Evolutionary conservation across 768 basidiomycete genomes (phyloP), one percentile per base, ranked within the genome.

Genomic region (Agaricus blazei): DNA sequence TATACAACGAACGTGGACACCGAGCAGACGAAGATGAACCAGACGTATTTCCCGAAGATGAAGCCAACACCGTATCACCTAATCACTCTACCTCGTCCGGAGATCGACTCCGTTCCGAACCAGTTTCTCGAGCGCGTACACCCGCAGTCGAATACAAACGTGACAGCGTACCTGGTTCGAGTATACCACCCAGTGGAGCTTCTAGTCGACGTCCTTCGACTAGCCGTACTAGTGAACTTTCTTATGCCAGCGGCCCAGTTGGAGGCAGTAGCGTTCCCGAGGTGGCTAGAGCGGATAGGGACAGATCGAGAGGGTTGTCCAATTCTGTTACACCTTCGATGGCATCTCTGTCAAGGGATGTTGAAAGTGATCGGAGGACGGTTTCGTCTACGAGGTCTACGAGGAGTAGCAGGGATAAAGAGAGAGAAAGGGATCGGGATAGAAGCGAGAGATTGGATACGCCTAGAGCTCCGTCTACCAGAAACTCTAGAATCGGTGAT

Each of bases 1-100:
- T 91, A 9, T 90, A 88, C 70, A 90, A 88, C 64, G 88, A 91
- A 69, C 79, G 87, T 51, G 88, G 88, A 0, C 82, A 83, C 59
- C 80, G 87, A 52, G 75, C 79, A 4, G 87, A 88, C 36, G 88
- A 90, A 64, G 87, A 88, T 36, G 88, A 90, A 60, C 75, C 74
- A 0, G 86, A 88, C 58, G 64, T 68, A 11, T 82, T 77, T 54
- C 81, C 83, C 0, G 87, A 88, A 65, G 88, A 89, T 54, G 86
- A 88, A 55, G 68, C 66, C 12, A 34, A 58, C 28, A 56, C 58
- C 27, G 58, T 62, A 15, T 58, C 31, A 40, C 60, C 8, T 14
- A 52, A 57, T 46, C 36, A 64, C 57, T 5, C 58, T 19, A 19
- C 63, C 11, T 52, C 51, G 31, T 57, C 56, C 7, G 57, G 50